phyloP scores from a whole-genome alignment of 257 asterid species.

The Solanum neorickii region DNA sequence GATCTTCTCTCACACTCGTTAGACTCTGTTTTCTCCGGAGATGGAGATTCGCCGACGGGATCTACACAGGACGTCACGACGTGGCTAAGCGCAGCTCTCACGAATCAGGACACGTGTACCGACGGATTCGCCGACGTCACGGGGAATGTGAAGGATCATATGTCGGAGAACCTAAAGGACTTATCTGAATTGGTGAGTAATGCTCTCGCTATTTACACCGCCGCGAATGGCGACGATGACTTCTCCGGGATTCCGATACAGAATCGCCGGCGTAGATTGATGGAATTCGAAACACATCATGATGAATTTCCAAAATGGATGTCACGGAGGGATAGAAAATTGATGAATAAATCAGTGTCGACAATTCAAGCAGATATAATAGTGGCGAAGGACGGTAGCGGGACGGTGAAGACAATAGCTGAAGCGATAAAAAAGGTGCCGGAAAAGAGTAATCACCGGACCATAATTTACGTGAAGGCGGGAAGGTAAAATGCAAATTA shows the following conservation, averaged over 20 bases:
- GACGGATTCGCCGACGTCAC: slow-evolving; percentile 56
- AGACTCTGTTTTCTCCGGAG: slow-evolving; percentile 29
- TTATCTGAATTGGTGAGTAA: slow-evolving; percentile 81
- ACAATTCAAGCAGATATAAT: slow-evolving; percentile 48
- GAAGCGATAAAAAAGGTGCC: slow-evolving; percentile 96
- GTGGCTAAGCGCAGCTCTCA: slow-evolving; percentile 89
- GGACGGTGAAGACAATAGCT: slow-evolving; percentile 64
- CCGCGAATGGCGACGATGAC: slow-evolving; percentile 38
- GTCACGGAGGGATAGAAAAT: slow-evolving; percentile 44
- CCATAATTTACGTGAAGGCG: slow-evolving; percentile 89
- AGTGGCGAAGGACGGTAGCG: slow-evolving; percentile 74
- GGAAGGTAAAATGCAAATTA: slow-evolving; percentile 47
- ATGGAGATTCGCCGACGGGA: slow-evolving; percentile 4
- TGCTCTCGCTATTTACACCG: slow-evolving; percentile 73
- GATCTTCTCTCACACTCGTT: slow-evolving; percentile 58
- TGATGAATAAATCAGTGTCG: slow-evolving; percentile 40
- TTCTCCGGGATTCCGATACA: slow-evolving; percentile 73
- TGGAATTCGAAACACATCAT: slow-evolving; percentile 7
- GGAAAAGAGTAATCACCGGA: slow-evolving; percentile 40
- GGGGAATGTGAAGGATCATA: slow-evolving; percentile 46
- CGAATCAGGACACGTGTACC: slow-evolving; percentile 89
- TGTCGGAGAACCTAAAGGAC: slow-evolving; percentile 49
- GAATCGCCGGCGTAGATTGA: slow-evolving; percentile 50
- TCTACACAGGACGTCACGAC: slow-evolving; percentile 68
- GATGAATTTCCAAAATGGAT: slow-evolving; percentile 67